phyloP scores from a whole-genome alignment of 306 rosid species.

The Delonix regia region DNA sequence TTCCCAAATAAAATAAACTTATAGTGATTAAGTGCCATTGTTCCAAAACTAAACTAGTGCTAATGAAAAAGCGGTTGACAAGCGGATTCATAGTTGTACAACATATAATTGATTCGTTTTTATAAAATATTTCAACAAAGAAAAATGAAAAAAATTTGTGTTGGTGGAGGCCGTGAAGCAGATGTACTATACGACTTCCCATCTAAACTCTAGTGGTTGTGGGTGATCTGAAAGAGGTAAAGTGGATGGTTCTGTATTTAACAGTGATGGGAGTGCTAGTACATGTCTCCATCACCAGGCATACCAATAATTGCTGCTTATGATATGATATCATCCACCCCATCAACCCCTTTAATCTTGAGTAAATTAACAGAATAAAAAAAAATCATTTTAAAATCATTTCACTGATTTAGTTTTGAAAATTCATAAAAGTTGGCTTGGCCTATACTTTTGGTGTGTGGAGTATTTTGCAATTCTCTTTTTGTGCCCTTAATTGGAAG shows the following conservation, averaged over 20 bases:
- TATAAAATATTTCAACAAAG: too few species aligned
- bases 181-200: too few species aligned
- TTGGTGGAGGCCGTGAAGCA: too few species aligned
- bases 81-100: too few species aligned
- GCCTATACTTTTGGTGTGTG: background rate
- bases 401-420: background rate
- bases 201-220: too few species aligned
- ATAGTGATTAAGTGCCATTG: too few species aligned
- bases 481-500: background rate
- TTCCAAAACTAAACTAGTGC: too few species aligned
- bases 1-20: too few species aligned
- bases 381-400: too few species aligned
- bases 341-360: background rate
- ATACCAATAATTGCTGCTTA: background rate
- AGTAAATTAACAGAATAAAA: background rate
- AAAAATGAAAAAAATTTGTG: too few species aligned
- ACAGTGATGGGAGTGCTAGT: background rate
- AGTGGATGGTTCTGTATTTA: background rate
- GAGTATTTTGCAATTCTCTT: constrained; percentile 1
- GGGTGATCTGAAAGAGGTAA: constrained; percentile 12
- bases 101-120: too few species aligned
- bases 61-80: too few species aligned
- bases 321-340: constrained; percentile 1
- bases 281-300: background rate
- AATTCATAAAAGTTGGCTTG: background rate